A percentile compares a stretch with the other conserved stretches of the same genome.
Conservation (phyloP, 495 filamentous ascomycete species). For the Tetracladium setigerum region DNA sequence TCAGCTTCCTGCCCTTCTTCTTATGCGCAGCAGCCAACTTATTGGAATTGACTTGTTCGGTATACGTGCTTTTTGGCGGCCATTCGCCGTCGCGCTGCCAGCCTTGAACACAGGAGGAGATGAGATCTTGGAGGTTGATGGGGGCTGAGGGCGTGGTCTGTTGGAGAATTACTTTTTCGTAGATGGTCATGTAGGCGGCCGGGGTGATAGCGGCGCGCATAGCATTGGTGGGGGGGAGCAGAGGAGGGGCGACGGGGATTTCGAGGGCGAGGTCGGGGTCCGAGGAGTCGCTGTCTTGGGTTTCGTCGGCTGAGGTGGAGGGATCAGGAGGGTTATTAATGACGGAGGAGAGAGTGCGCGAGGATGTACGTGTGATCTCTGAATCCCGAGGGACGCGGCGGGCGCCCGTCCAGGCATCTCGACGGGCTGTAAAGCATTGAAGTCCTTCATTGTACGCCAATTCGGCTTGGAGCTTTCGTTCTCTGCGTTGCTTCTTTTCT, state of each 20-base stretch:
- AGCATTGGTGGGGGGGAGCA: conserved; percentile 59
- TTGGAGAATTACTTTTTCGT: conserved; percentile 77
- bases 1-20: conserved; percentile 24
- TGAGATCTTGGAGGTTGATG: conserved; percentile 76
- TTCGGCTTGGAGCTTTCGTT: conserved; percentile 59
- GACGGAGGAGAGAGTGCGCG: not conserved
- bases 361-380: not conserved
- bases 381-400: conserved; percentile 9
- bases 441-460: conserved; percentile 79
- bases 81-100: conserved; percentile 95
- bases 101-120: conserved; percentile 74
- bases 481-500: conserved; percentile 51
- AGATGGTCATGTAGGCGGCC: conserved; percentile 70
- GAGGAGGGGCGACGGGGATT: conserved; percentile 53
- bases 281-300: conserved; percentile 14
- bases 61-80: conserved; percentile 58
- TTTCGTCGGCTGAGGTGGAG: conserved; percentile 10
- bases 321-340: not conserved
- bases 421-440: conserved; percentile 60
- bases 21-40: conserved; percentile 8
- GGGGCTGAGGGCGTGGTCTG: conserved; percentile 73
- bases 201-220: conserved; percentile 69
- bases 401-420: conserved; percentile 87
- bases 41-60: conserved; percentile 25
- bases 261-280: conserved; percentile 13